Evolutionary conservation across 495 filamentous ascomycete genomes (phyloP).

Genomic region (Hamigera avellanea): DNA sequence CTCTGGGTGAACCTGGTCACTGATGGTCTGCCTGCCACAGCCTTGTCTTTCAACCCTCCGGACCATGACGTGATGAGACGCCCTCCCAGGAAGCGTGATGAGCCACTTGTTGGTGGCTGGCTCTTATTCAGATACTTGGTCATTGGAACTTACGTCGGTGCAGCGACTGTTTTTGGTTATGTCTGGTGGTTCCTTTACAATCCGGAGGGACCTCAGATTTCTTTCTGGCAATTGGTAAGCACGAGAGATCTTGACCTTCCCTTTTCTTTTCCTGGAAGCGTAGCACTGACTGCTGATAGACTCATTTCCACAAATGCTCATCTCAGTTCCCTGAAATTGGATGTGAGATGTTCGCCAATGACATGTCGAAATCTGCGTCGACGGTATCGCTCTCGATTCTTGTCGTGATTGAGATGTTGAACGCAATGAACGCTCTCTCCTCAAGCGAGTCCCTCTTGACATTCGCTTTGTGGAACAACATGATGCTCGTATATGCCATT

Average conservation of each 20-base stretch:
- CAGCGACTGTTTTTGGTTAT: constrained; percentile 92
- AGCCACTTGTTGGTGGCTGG: constrained; percentile 86
- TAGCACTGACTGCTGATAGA: constrained; percentile 21
- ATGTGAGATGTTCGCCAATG: constrained; percentile 86
- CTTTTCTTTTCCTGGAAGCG: too few species aligned
- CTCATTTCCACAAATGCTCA: constrained; percentile 89
- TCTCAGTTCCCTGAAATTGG: constrained; percentile 81
- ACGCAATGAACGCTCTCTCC: constrained; percentile 97
- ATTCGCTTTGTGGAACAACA: constrained; percentile 89
- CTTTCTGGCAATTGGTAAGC: constrained; percentile 73
- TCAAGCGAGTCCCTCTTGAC: constrained; percentile 91
- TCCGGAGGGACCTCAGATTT: constrained; percentile 81
- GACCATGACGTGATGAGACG: constrained; percentile 97
- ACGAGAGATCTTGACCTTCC: too few species aligned
- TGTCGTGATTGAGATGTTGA: constrained; percentile 99
- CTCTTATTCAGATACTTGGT: constrained; percentile 96
- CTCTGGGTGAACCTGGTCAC: constrained; percentile 99
- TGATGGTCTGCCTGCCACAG: constrained; percentile 92
- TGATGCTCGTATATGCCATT: constrained; percentile 94
- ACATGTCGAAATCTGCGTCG: constrained; percentile 85
- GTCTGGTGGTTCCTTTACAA: constrained; percentile 99
- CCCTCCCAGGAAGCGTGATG: constrained; percentile 80
- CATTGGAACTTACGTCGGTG: constrained; percentile 88
- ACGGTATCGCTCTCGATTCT: constrained; percentile 86
- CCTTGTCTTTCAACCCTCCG: constrained; percentile 92